phyloP scores from a whole-genome alignment of 768 basidiomycete genomes.

The Lentinula aciculospora region DNA sequence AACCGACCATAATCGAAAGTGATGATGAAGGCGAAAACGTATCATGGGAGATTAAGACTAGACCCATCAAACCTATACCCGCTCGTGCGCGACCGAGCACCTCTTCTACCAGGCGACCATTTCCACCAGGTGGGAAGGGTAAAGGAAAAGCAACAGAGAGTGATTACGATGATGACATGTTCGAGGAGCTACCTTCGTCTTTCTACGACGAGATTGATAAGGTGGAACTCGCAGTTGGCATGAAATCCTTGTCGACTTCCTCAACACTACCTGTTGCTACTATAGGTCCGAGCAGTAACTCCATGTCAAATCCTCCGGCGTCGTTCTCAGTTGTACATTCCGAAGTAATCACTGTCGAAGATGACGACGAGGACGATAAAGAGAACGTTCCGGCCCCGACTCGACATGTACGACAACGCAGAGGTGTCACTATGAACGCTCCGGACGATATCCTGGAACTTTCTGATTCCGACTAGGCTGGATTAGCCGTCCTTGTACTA shows the following conservation, averaged over 20 bases:
- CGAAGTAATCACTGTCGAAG: constrained; percentile 35
- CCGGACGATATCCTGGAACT: constrained; percentile 53
- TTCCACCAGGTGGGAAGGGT: constrained; percentile 12
- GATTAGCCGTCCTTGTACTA: not conserved
- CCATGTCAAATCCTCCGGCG: not conserved
- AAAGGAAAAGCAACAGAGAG: constrained; percentile 25
- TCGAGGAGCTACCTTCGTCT: constrained; percentile 8
- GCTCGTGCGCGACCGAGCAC: constrained; percentile 6
- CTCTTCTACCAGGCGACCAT: constrained; percentile 8
- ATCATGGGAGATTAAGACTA: constrained; percentile 4
- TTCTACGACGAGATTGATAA: constrained; percentile 34
- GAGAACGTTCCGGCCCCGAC: constrained; percentile 53
- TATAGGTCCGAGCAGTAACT: constrained; percentile 6
- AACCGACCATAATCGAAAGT: constrained; percentile 20
- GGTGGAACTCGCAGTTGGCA: constrained; percentile 21
- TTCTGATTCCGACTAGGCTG: not conserved
- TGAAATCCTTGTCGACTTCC: not conserved
- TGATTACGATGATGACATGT: constrained; percentile 28
- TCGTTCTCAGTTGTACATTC: not conserved
- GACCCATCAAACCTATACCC: constrained; percentile 12
- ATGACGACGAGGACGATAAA: constrained; percentile 53
- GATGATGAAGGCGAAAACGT: constrained; percentile 22
- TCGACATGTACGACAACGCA: constrained; percentile 42
- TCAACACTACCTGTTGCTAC: not conserved
- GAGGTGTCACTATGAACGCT: constrained; percentile 15